Evolutionary conservation across 2,329 filamentous ascomycete species (phyloP).

Genomic region (Botrytis squamosa): DNA sequence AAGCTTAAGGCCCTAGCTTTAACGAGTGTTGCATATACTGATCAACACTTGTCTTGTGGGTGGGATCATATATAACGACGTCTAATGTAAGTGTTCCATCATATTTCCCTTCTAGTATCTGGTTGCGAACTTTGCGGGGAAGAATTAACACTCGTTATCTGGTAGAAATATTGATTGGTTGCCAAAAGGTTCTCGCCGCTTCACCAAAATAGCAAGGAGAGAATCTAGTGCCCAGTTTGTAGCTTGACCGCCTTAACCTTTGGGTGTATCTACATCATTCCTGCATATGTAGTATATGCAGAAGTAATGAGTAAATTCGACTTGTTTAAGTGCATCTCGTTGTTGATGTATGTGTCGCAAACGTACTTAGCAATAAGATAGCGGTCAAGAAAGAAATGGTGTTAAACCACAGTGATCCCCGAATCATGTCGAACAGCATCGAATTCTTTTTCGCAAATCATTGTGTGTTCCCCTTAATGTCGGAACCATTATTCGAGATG

Average conservation of each 20-base stretch:
- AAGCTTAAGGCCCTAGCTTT: not conserved
- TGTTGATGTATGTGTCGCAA: slow-evolving; percentile 30
- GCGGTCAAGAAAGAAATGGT: slow-evolving; percentile 37
- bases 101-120: not conserved
- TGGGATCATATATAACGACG: not conserved
- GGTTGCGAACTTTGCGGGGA: not conserved
- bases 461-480: slow-evolving; percentile 26
- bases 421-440: slow-evolving; percentile 35
- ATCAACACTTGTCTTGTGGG: not conserved
- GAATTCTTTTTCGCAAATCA: slow-evolving; percentile 34
- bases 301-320: slow-evolving; percentile 23
- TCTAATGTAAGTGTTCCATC: not conserved
- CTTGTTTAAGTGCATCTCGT: slow-evolving; percentile 29
- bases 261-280: slow-evolving; percentile 23
- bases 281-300: slow-evolving; percentile 28
- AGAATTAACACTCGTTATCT: not conserved
- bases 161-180: slow-evolving; percentile 7
- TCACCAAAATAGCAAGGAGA: not conserved
- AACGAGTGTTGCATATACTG: not conserved
- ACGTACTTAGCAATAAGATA: slow-evolving; percentile 28
- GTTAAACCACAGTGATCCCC: slow-evolving; percentile 37
- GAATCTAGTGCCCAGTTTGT: not conserved
- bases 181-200: not conserved
- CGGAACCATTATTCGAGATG: slow-evolving; percentile 37
- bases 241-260: slow-evolving; percentile 24